A percentile compares a stretch with the other conserved stretches of the same genome.
Evolutionary conservation across 2,329 filamentous ascomycete species (phyloP).

Genomic region (Microascus cirrosus): DNA sequence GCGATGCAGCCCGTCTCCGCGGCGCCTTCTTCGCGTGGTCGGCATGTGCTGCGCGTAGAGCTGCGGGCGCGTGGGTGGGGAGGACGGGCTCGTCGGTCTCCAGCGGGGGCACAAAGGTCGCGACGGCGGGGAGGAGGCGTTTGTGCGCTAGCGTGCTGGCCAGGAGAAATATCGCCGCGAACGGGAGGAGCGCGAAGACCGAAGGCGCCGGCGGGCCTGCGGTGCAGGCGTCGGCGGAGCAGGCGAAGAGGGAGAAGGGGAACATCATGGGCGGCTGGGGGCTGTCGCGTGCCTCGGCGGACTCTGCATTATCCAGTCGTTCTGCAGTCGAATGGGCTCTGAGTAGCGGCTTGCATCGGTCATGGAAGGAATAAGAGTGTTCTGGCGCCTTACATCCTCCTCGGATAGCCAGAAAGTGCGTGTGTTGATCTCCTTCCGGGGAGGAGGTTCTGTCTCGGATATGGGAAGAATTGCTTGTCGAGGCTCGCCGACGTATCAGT

Average conservation of each 20-base stretch:
- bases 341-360: no score
- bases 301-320: no score
- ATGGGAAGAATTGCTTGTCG: background rate
- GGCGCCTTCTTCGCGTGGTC: slow-evolving; percentile 43
- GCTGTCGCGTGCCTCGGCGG: background rate
- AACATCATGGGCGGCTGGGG: slow-evolving; percentile 17
- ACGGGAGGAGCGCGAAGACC: slow-evolving; percentile 54
- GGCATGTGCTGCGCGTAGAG: slow-evolving; percentile 46
- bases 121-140: slow-evolving; percentile 64
- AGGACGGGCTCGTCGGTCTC: slow-evolving; percentile 52
- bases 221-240: slow-evolving; percentile 47
- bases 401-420: no score
- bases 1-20: slow-evolving; percentile 40
- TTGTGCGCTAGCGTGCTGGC: slow-evolving; percentile 52
- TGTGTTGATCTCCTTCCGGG: no score
- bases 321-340: no score
- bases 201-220: slow-evolving; percentile 31
- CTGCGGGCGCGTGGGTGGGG: slow-evolving; percentile 49
- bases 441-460: no score
- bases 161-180: slow-evolving; percentile 57
- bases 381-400: no score
- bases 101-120: slow-evolving; percentile 31
- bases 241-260: slow-evolving; percentile 30
- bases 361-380: no score
- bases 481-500: background rate